Conservation (phyloP, 495 filamentous ascomycete genomes). For the Niebla homalea region DNA sequence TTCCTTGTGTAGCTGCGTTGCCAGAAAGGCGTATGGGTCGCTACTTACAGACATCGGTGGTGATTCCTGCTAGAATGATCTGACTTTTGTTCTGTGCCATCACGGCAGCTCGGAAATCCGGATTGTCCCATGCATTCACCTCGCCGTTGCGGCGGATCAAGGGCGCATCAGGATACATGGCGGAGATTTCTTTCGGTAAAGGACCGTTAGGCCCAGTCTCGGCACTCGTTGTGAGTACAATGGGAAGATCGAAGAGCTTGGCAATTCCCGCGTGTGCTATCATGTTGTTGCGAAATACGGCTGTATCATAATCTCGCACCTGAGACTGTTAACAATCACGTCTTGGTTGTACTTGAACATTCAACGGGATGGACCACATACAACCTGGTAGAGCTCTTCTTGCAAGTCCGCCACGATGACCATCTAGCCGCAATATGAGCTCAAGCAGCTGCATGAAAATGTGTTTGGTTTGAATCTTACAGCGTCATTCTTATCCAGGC, state of each 20-base stretch:
- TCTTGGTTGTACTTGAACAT: not conserved
- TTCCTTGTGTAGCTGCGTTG: not conserved
- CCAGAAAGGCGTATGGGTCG: not conserved
- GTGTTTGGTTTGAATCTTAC: slow-evolving; percentile 19
- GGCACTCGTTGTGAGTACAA: slow-evolving; percentile 55
- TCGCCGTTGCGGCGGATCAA: slow-evolving; percentile 59
- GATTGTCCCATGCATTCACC: slow-evolving; percentile 71
- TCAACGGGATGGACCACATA: not conserved
- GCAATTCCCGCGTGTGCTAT: slow-evolving; percentile 55
- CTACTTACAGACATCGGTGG: slow-evolving; percentile 58
- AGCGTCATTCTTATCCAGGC: slow-evolving; percentile 43
- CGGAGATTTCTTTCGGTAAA: slow-evolving; percentile 54
- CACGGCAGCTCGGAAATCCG: slow-evolving; percentile 55
- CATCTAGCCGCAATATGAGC: slow-evolving; percentile 21
- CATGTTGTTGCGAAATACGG: slow-evolving; percentile 52
- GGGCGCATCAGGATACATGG: slow-evolving; percentile 54
- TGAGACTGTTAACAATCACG: not conserved
- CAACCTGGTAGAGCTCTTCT: slow-evolving; percentile 49
- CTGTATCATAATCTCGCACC: slow-evolving; percentile 50
- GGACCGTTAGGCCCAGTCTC: slow-evolving; percentile 51
- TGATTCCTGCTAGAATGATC: slow-evolving; percentile 60
- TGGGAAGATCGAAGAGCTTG: slow-evolving; percentile 54
- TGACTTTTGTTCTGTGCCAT: slow-evolving; percentile 52
- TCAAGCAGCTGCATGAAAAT: not conserved
- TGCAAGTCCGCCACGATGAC: slow-evolving; percentile 63